phyloP scores from a whole-genome alignment of 2,329 filamentous ascomycete species.

The Pyrenophora teres region DNA sequence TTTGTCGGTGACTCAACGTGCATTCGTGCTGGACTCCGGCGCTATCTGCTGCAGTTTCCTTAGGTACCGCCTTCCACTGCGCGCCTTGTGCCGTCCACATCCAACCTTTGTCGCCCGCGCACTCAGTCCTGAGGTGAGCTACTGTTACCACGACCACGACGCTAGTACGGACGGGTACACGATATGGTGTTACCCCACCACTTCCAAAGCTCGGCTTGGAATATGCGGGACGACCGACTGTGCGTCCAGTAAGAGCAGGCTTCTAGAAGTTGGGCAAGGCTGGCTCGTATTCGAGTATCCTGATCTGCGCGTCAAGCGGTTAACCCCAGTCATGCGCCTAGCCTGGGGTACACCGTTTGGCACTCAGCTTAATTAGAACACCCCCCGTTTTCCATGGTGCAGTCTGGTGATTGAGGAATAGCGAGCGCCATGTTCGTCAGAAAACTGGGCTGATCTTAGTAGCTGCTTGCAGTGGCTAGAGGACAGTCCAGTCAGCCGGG shows the following conservation, averaged over 20 bases:
- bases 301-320: slow-evolving; percentile 21
- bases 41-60: not conserved
- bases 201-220: not conserved
- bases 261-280: slow-evolving; percentile 7
- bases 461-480: too few relatives aligned
- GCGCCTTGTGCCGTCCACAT: not conserved
- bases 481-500: too few relatives aligned
- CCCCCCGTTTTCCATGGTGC: too few relatives aligned
- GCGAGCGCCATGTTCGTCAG: too few relatives aligned
- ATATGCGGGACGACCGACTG: too few relatives aligned
- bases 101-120: not conserved
- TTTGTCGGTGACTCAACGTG: slow-evolving; percentile 1
- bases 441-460: too few relatives aligned
- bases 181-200: not conserved
- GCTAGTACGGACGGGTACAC: not conserved
- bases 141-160: not conserved
- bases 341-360: not conserved
- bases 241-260: slow-evolving; percentile 1
- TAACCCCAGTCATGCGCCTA: slow-evolving; percentile 22
- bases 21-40: slow-evolving; percentile 1
- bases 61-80: not conserved
- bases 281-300: not conserved
- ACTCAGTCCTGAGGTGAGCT: slow-evolving; percentile 3
- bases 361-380: too few relatives aligned
- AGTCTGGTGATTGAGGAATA: too few relatives aligned